Base-by-base conservation (phyloP, 495 filamentous ascomycete genomes). In the Neurospora cerealis region DNA sequence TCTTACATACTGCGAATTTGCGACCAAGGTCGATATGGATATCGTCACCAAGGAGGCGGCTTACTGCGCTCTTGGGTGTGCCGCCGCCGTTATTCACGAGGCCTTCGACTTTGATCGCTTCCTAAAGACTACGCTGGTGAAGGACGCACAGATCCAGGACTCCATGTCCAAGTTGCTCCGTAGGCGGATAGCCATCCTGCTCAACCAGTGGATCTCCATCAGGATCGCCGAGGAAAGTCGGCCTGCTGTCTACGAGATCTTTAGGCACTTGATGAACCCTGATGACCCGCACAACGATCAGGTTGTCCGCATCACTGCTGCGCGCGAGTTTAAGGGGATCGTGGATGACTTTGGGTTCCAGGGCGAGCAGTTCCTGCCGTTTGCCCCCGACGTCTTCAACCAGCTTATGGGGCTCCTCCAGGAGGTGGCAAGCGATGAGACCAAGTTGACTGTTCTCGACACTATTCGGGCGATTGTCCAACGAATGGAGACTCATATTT, bases 271-370 rank as follows among this genome's bases (percentile, higher is more conserved):
- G n/a, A 86, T 98, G 17, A 90, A 93, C 78, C 87, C 88, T 32
- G 84, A 88, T 15, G 94, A 97, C 79, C 83, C 87, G 2, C 84
- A 90, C 75, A 99, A 99, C 78, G 96, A 99, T 78, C 86, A 93
- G 62, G 93, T 98, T 7, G 96, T 99, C 40, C 91, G 94, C 15
- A 90, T 98, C 46, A 97, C 95, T 0, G 93, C 96, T 6, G 96
- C 93, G 11, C 88, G 93, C 72, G 92, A 96, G 77, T 87, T 99
- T 36, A 91, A 90, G 78, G 84, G 86, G 40, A 86, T 96, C 37
- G 87, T 92, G n/a, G 90, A 96, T 66, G 92, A 94, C 6, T 94
- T 92, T 79, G 91, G 92, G n/a, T 97, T 97, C 77, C 83, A 85
- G 4, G 80, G 89, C 0, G 87, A 91, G 24, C 76, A 79, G 10